Evolutionary conservation across 2,329 filamentous ascomycete genomes (phyloP).

Genomic region (Biscogniauxia mediterranea): DNA sequence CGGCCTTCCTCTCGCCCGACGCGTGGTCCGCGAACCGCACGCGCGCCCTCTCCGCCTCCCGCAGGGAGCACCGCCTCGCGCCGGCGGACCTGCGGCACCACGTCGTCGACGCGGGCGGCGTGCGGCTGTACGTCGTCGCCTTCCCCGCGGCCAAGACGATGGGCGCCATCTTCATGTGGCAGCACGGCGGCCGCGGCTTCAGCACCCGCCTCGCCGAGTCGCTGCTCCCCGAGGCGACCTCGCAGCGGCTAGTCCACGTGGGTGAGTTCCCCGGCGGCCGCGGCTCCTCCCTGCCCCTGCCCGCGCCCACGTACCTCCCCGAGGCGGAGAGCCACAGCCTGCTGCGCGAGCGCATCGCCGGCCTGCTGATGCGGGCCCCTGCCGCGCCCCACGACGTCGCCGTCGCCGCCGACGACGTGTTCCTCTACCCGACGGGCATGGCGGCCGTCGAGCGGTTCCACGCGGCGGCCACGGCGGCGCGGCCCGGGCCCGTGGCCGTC

Average conservation of each 20-base stretch:
- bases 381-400: constrained; percentile 26
- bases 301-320: constrained; percentile 39
- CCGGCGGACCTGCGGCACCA: constrained; percentile 37
- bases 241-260: constrained; percentile 36
- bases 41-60: constrained; percentile 35
- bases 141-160: constrained; percentile 37
- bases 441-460: constrained; percentile 46
- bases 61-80: constrained; percentile 36
- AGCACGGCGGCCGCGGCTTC: constrained; percentile 45
- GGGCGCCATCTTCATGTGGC: constrained; percentile 44
- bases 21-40: constrained; percentile 25
- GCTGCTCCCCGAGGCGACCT: constrained; percentile 36
- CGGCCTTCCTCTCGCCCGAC: constrained; percentile 31
- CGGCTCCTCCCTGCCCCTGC: constrained; percentile 11
- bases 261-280: constrained; percentile 24
- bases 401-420: constrained; percentile 43
- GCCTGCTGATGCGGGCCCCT: constrained; percentile 42
- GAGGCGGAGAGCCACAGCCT: constrained; percentile 37
- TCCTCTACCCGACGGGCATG: constrained; percentile 55
- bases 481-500: constrained; percentile 38
- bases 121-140: constrained; percentile 44
- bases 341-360: constrained; percentile 41
- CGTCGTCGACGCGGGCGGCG: constrained; percentile 40
- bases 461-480: constrained; percentile 35
- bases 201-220: constrained; percentile 44